Evolutionary conservation across 331 rosid species (phyloP), one percentile per base, ranked within the genome.

Genomic region (Malus hybrid): DNA sequence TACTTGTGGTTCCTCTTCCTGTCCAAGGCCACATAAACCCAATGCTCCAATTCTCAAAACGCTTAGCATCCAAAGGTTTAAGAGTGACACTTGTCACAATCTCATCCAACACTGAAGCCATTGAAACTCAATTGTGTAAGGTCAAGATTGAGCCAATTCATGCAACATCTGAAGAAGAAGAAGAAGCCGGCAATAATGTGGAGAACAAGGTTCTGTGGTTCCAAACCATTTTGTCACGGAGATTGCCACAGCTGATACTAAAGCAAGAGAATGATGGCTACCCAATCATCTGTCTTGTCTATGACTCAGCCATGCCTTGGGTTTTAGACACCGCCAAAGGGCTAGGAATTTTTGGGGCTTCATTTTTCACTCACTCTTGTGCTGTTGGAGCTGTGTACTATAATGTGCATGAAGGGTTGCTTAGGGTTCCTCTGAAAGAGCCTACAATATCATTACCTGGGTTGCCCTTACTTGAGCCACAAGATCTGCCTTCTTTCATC

Each of bases 21-120:
- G 20, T 42, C 59, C 81, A 65, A 70, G 84, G 84, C 67, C 81
- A 76, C 72, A 65, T 76, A 65, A 81, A 76, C 66, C 84, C 84
- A 46, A 81, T 81, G 77, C 65, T 81, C 71, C 84, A 81, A 20
- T 81, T 81, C 66, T 39, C 84, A 10, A 76, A 76, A 65, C 81
- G 84, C 52, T 18, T 76, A 7, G 74, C 59, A 5, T 46, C 78
- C 22, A 81, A 71, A 73, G 81, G 81, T 10, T 27, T 46, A 18
- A 44, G 19, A 18, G 78, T 76, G 10, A 76, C 81, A 19, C 15
- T 81, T 1, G 65, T 81, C 60, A 72, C 77, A 39, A 11, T 77
- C 50, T 28, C 39, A 9, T 33, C 77, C 18, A 29, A 12, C 46
- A 1, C 22, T 29, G 48, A 55, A 56, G 4, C 66, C 46, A 11